Evolutionary conservation across 1,284 basidiomycete genomes (phyloP).

Genomic region (Ustilago trichophora): DNA sequence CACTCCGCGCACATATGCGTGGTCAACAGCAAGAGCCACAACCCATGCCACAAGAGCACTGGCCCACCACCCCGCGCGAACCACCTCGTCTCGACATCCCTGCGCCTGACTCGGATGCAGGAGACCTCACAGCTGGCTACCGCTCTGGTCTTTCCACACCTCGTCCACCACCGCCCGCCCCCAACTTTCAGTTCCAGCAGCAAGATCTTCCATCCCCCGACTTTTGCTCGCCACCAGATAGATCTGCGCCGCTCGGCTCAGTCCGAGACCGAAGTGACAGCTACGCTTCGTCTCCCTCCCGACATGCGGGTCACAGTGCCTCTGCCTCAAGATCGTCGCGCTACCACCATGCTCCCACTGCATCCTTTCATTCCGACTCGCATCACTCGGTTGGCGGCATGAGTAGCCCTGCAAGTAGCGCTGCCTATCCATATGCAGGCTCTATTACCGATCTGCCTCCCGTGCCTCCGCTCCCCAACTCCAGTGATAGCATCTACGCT

Average conservation of each 20-base stretch:
- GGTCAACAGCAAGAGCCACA: constrained; percentile 15
- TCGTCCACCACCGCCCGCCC: constrained; percentile 12
- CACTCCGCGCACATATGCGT: constrained; percentile 30
- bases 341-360: constrained; percentile 35
- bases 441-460: constrained; percentile 34
- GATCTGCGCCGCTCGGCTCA: constrained; percentile 6
- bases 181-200: constrained; percentile 16
- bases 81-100: constrained; percentile 29
- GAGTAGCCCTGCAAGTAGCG: constrained; percentile 35
- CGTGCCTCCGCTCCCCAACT: constrained; percentile 44
- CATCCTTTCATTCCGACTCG: constrained; percentile 42
- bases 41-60: constrained; percentile 8
- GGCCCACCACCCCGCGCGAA: constrained; percentile 28
- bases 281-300: constrained; percentile 31
- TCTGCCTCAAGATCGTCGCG: constrained; percentile 32
- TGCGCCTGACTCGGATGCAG: constrained; percentile 24
- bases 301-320: constrained; percentile 12
- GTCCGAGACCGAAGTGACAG: constrained; percentile 28
- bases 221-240: constrained; percentile 22
- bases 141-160: constrained; percentile 40
- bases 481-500: constrained; percentile 25
- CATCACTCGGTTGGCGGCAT: constrained; percentile 30
- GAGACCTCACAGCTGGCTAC: constrained; percentile 42
- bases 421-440: constrained; percentile 14
- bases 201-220: constrained; percentile 31